phyloP scores from a whole-genome alignment of 805 yeast species.

The Candida yuanshanica region DNA sequence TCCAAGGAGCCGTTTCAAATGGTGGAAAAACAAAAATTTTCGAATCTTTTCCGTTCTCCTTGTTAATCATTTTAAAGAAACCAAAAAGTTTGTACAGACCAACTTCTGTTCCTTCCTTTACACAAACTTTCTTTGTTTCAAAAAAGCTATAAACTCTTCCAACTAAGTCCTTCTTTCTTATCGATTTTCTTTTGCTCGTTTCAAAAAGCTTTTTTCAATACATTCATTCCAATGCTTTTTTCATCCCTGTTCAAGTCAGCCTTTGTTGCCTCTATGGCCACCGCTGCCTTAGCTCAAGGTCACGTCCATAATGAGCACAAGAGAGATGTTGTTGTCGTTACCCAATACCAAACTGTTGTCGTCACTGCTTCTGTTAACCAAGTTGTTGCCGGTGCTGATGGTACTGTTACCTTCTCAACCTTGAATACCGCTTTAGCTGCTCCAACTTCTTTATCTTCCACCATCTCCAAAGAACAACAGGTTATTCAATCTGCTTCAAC shows the following conservation, averaged over 20 bases:
- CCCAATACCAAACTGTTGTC: slow-evolving; percentile 42
- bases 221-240: slow-evolving; percentile 39
- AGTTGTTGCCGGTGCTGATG: slow-evolving; percentile 26
- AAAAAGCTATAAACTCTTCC: background rate
- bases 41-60: background rate
- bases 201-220: background rate
- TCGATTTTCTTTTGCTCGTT: background rate
- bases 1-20: background rate
- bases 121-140: slow-evolving; percentile 19
- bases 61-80: background rate
- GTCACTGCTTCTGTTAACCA: slow-evolving; percentile 40
- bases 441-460: slow-evolving; percentile 21
- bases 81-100: slow-evolving; percentile 8
- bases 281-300: slow-evolving; percentile 53
- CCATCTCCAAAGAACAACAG: slow-evolving; percentile 24
- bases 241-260: slow-evolving; percentile 34
- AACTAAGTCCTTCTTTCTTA: slow-evolving; percentile 1
- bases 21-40: slow-evolving; percentile 5
- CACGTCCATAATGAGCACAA: slow-evolving; percentile 57
- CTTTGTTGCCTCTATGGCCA: slow-evolving; percentile 33
- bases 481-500: slow-evolving; percentile 27
- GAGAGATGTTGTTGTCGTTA: slow-evolving; percentile 47
- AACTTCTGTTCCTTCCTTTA: slow-evolving; percentile 29
- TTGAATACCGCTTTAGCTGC: slow-evolving; percentile 24
- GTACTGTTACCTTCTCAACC: slow-evolving; percentile 23